These are phyloP conservation scores for Beta vulgaris DNA, from an alignment of 148 eudicot species.

Conservation along the genomic window DNA sequence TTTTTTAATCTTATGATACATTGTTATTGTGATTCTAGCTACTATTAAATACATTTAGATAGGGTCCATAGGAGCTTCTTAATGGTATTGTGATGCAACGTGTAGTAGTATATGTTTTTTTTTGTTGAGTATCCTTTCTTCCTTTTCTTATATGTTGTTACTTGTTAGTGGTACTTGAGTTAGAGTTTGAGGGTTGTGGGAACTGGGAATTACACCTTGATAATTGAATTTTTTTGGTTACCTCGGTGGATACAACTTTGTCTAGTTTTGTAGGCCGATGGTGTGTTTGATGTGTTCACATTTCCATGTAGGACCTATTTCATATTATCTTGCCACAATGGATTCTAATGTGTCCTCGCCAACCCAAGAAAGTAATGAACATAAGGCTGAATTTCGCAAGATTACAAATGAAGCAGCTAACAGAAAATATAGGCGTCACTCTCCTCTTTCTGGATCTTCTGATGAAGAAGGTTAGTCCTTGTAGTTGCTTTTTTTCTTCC, in stretches of 20 bases:
- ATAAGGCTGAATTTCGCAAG: constrained; percentile 70
- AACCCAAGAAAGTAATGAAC: constrained; percentile 41
- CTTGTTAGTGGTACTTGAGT: background rate
- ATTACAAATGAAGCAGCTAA: constrained; percentile 58
- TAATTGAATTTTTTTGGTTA: background rate
- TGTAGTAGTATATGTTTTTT: background rate
- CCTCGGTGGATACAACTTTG: background rate
- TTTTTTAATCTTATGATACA: background rate
- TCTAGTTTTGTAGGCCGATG: background rate
- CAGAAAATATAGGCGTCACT: constrained; percentile 70
- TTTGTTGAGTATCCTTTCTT: too few relatives aligned
- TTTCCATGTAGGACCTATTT: background rate
- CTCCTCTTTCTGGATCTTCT: constrained; percentile 57
- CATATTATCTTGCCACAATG: constrained; percentile 29
- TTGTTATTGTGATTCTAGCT: background rate
- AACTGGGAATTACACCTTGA: background rate
- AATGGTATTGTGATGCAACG: background rate
- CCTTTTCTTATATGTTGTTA: background rate
- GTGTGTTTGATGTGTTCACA: background rate
- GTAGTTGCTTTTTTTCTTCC: background rate
- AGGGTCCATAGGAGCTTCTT: background rate
- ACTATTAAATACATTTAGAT: background rate
- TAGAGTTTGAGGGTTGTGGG: background rate
- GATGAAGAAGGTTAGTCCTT: constrained; percentile 63
- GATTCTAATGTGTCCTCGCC: constrained; percentile 46